phyloP scores from a whole-genome alignment of 1,284 basidiomycete species.

The Marasmius oreades region DNA sequence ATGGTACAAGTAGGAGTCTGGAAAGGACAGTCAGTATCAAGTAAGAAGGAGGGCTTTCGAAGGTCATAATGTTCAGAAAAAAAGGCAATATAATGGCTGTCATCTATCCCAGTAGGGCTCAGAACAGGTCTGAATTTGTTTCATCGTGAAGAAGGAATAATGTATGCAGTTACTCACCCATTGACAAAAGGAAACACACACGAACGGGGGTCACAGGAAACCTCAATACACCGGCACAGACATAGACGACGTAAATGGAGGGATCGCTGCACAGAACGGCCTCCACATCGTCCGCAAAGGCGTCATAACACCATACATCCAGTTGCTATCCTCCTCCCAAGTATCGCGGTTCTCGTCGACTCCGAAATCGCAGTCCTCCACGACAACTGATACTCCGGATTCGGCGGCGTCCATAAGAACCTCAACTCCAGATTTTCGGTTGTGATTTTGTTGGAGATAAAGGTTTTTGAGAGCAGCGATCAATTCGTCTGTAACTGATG shows the following conservation, averaged over 20 bases:
- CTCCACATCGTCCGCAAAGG: slow-evolving; percentile 48
- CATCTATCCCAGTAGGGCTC: slow-evolving; percentile 36
- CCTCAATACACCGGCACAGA: slow-evolving; percentile 11
- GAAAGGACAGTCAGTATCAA: slow-evolving; percentile 2
- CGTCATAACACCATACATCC: slow-evolving; percentile 59
- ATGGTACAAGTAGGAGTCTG: background rate
- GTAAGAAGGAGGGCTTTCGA: slow-evolving; percentile 4
- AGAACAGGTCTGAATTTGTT: slow-evolving; percentile 54
- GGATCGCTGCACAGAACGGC: slow-evolving; percentile 53
- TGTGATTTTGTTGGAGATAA: slow-evolving; percentile 42
- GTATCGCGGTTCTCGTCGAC: slow-evolving; percentile 28
- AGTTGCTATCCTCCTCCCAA: slow-evolving; percentile 38
- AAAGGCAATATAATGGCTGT: slow-evolving; percentile 30
- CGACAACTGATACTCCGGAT: slow-evolving; percentile 69
- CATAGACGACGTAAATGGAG: slow-evolving; percentile 40
- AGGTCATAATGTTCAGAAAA: slow-evolving; percentile 20
- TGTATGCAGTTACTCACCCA: slow-evolving; percentile 22
- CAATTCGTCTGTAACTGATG: slow-evolving; percentile 88
- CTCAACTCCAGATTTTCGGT: slow-evolving; percentile 38
- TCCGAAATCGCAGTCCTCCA: slow-evolving; percentile 58
- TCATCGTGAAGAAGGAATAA: slow-evolving; percentile 32
- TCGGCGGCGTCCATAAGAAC: slow-evolving; percentile 64
- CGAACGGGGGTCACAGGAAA: slow-evolving; percentile 16
- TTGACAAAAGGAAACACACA: slow-evolving; percentile 20
- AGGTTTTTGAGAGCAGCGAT: slow-evolving; percentile 71